Evolutionary conservation across 805 yeast genomes (phyloP), one percentile per base, ranked within the genome.

Genomic region (Clavispora fructus): DNA sequence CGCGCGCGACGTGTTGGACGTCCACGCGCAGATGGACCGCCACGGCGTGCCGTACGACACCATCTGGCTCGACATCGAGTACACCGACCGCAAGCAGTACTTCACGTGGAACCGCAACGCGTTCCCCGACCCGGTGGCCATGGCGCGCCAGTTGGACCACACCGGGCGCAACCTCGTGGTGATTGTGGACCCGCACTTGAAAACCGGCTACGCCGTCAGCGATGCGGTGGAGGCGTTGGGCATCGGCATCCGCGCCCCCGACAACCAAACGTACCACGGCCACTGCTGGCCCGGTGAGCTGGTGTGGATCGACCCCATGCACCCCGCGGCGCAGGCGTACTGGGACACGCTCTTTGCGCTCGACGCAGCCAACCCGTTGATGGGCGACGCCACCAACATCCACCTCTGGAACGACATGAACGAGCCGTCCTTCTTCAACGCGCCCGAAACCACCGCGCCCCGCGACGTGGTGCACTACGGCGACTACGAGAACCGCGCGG

Each of bases 281-380:
- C 95, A 89, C 63, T 94, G 98, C 65, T 94, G 99, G 99, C 97
- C 99, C 1, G 99, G 98, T 1, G 89, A 87, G 54, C 86, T 96
- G 0, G 73, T 89, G 7, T 94, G 98, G 98, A 80, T 94, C 46
- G 99, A 94, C 57, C 75, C 96, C 0, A 65, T 91, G 47, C 79
- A 83, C 58, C 88, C 91, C 0, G 57, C 64, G 0, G 78, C 90
- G 1, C 75, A 68, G 45, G 59, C 62, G 6, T 74, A 75, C 47
- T 91, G 97, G 97, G 68, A 67, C 41, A 49, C 64, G 2, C 74
- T 79, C 41, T 81, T 77, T 57, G 61, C 60, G 23, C 71, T 73
- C 46, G 80, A 82, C 9, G 61, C 72, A 4, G 58, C 64, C 1
- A 58, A 61, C 38, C 47, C 50, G 40, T 67, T 69, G 39, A 53